phyloP scores from a whole-genome alignment of 257 asterid species.

The Agastache rugosa region DNA sequence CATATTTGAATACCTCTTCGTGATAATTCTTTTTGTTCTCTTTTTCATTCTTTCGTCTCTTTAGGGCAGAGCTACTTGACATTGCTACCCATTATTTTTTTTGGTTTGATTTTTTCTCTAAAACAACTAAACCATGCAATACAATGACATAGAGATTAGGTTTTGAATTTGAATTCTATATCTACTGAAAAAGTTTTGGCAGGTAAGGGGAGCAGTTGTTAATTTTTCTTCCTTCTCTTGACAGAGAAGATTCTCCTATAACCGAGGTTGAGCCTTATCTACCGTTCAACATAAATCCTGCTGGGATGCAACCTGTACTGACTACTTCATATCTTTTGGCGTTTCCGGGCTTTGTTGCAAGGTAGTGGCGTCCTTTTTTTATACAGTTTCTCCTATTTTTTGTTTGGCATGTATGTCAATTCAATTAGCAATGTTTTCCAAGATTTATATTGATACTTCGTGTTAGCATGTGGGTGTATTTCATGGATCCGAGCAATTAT shows the following conservation, averaged over 20 bases:
- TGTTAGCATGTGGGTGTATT: not conserved
- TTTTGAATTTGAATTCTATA: constrained; percentile 12
- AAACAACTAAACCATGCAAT: not conserved
- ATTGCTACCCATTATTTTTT: not conserved
- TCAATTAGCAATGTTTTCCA: not conserved
- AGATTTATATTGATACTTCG: not conserved
- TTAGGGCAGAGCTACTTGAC: constrained; percentile 3
- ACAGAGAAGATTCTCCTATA: constrained; percentile 84
- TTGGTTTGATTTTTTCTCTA: not conserved
- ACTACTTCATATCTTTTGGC: constrained; percentile 95
- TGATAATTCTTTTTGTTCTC: not conserved
- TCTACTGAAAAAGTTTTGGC: constrained; percentile 8
- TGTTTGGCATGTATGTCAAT: constrained; percentile 3
- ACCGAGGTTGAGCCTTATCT: constrained; percentile 98
- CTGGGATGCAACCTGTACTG: constrained; percentile 99
- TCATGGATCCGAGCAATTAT: not conserved
- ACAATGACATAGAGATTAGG: not conserved
- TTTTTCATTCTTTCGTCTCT: not conserved
- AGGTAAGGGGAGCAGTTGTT: constrained; percentile 10
- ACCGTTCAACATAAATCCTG: constrained; percentile 98
- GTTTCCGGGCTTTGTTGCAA: constrained; percentile 87
- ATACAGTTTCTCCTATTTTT: constrained; percentile 12
- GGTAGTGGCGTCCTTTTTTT: constrained; percentile 46
- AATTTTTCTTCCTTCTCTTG: constrained; percentile 36
- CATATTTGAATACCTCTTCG: not conserved